Conservation (phyloP, 148 eudicot genomes). For the Amaranthus cruentus region DNA sequence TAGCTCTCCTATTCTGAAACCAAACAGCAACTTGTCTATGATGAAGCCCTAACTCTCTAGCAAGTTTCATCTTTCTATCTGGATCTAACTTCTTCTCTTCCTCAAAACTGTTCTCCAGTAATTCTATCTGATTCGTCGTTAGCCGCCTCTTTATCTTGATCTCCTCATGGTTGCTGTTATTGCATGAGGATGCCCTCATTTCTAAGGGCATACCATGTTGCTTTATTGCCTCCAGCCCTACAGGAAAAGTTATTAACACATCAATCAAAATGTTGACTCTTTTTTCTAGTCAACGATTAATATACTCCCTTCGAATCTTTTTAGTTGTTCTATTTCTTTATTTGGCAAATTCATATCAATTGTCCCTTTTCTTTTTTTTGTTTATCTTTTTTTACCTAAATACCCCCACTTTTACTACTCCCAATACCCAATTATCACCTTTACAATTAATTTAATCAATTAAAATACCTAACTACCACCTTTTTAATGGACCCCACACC, state of each 20-base stretch:
- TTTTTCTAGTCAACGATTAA: too few species aligned
- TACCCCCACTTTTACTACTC: too few species aligned
- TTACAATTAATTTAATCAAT: too few species aligned
- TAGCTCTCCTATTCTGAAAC: conserved; percentile 78
- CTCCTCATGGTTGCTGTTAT: conserved; percentile 10
- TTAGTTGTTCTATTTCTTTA: too few species aligned
- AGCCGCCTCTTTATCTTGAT: conserved; percentile 58
- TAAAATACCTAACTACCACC: too few species aligned
- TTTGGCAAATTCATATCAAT: too few species aligned
- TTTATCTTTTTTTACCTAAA: too few species aligned
- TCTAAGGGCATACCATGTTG: conserved; percentile 10
- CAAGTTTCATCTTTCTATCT: conserved; percentile 70
- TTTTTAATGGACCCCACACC: too few species aligned
- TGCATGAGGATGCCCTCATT: conserved; percentile 1
- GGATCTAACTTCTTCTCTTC: conserved; percentile 78
- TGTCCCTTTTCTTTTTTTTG: too few species aligned
- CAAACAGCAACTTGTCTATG: conserved; percentile 76
- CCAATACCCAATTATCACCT: too few species aligned
- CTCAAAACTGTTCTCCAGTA: conserved; percentile 59
- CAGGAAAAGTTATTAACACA: not conserved
- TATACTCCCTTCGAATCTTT: too few species aligned
- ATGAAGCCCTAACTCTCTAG: conserved; percentile 53
- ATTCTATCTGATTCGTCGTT: conserved; percentile 55
- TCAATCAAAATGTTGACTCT: too few species aligned
- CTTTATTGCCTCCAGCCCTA: conserved; percentile 10